Percentiles rank a stretch among this genome's conserved stretches.
phyloP scores from a whole-genome alignment of 768 basidiomycete genomes.

The Rhodotorula babjevae region DNA sequence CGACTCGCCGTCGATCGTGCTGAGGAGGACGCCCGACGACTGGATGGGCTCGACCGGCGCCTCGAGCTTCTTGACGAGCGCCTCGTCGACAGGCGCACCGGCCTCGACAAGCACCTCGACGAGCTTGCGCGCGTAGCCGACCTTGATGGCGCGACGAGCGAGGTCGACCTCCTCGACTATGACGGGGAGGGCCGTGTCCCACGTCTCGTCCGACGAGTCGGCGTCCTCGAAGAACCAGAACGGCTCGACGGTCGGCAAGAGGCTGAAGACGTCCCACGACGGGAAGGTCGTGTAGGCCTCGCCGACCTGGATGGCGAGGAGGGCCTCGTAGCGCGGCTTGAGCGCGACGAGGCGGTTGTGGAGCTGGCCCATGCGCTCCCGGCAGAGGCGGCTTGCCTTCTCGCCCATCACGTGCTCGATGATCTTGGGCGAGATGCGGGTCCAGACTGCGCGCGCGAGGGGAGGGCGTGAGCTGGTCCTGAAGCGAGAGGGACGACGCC shows the following conservation, averaged over 20 bases:
- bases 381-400: background rate
- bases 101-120: background rate
- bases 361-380: background rate
- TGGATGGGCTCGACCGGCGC: background rate
- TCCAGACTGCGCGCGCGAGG: background rate
- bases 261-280: background rate
- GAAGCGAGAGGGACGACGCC: background rate
- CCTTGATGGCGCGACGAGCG: background rate
- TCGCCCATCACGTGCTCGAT: background rate
- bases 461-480: background rate
- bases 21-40: background rate
- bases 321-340: background rate
- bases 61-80: background rate
- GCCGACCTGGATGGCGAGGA: background rate
- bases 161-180: background rate
- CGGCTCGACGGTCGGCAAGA: background rate
- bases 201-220: background rate
- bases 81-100: background rate
- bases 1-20: background rate
- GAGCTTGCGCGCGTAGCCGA: background rate
- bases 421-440: background rate
- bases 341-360: background rate
- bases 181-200: background rate
- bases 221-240: background rate
- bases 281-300: background rate